Base-by-base conservation (phyloP, 1,284 basidiomycete genomes). In the Rhodotorula sp. region DNA sequence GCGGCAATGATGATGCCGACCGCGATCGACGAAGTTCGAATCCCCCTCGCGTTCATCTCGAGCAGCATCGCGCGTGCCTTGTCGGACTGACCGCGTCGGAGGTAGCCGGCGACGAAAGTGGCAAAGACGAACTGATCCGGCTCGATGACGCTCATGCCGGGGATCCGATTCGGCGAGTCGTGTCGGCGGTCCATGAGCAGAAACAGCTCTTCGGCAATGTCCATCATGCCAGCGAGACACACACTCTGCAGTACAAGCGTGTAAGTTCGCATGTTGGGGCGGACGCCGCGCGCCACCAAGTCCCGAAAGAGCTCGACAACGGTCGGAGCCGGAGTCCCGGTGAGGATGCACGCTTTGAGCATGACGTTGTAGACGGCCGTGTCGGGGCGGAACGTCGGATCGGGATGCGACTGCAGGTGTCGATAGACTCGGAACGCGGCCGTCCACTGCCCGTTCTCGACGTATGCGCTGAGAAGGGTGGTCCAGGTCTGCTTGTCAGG, bases 191-290 rank as follows among this genome's bases (percentile, higher is more conserved):
- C 87, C 86, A 94, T 87, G 79, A 90, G 85, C 45, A 81, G 80
- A 77, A 91, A 90, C 26, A 97, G 83, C 19, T 88, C 84, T 67
- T 84, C 81, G 5, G 93, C 93, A 3, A 87, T 80, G 38, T 84
- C 82, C 85, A 95, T 87, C 61, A 85, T 80, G 6, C 88, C 86
- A 23, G 87, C 83, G 77, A 95, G 91, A 78, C 89, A 91, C 3
- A 94, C 91, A 1, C 91, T 90, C 79, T 92, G 90, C 61, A 97
- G 87, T 59, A 93, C 83, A 59, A 92, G 83, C 0, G 90, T 85
- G 80, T 90, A 97, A 0, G 91, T 89, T 70, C 85, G 84, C 19
- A 79, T 81, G 74, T 89, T 86, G 0, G 92, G 91, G 43, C 82
- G 81, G 16, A 88, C 76, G 34, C 84, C 84, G 23, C 82, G 78